Evolutionary conservation across 2,329 filamentous ascomycete species (phyloP).

Genomic region (Thermothelomyces thermophilus): DNA sequence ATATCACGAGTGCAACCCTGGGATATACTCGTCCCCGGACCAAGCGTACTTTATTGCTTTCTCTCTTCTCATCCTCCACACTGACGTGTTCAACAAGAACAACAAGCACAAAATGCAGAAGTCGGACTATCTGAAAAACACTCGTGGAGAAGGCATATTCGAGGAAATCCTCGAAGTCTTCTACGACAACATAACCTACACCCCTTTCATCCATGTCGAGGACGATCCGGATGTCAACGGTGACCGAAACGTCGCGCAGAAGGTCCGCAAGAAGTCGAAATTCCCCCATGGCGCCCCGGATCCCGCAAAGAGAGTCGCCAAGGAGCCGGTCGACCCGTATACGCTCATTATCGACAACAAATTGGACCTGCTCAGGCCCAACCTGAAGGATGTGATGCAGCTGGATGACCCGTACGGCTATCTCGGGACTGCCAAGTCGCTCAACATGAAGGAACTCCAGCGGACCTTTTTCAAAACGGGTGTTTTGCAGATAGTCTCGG

Average conservation of each 20-base stretch:
- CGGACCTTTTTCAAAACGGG: slow-evolving; percentile 87
- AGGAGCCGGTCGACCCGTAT: slow-evolving; percentile 92
- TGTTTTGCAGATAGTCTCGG: slow-evolving; percentile 89
- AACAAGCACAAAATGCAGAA: slow-evolving; percentile 99
- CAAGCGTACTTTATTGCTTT: slow-evolving; percentile 99
- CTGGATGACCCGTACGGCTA: slow-evolving; percentile 90
- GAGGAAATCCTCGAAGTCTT: slow-evolving; percentile 92
- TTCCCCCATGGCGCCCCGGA: slow-evolving; percentile 61
- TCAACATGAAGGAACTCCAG: slow-evolving; percentile 77
- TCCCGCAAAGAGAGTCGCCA: slow-evolving; percentile 56
- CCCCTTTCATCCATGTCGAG: slow-evolving; percentile 95
- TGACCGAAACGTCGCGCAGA: slow-evolving; percentile 64
- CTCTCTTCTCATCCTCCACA: slow-evolving; percentile 91
- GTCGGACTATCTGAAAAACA: slow-evolving; percentile 90
- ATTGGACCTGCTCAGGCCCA: slow-evolving; percentile 74
- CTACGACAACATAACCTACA: slow-evolving; percentile 98
- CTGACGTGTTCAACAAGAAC: slow-evolving; percentile 99
- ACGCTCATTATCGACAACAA: slow-evolving; percentile 87
- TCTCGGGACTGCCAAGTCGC: slow-evolving; percentile 63
- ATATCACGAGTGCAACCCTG: slow-evolving; percentile 97
- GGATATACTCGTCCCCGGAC: slow-evolving; percentile 83
- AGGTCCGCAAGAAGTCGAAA: slow-evolving; percentile 62
- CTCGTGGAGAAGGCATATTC: slow-evolving; percentile 82
- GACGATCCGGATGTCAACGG: slow-evolving; percentile 78
- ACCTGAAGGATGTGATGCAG: slow-evolving; percentile 84